phyloP scores from a whole-genome alignment of 495 filamentous ascomycete genomes.

The Staphylotrichum longicolle region DNA sequence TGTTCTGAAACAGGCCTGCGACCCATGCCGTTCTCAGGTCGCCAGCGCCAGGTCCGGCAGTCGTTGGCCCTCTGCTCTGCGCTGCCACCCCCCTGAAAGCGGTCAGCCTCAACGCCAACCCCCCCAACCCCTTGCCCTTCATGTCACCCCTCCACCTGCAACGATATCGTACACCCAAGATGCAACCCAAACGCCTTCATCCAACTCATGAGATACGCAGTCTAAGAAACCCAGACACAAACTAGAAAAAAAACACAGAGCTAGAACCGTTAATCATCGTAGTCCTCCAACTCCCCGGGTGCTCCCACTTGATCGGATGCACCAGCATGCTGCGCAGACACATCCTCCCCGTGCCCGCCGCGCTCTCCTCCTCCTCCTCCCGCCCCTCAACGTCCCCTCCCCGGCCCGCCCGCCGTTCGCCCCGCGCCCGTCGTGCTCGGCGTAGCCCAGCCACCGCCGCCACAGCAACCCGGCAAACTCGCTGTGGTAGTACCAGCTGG shows the following conservation, averaged over 20 bases:
- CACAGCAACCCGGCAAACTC: slow-evolving; percentile 80
- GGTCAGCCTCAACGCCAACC: neutral
- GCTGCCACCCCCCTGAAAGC: neutral
- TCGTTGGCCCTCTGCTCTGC: neutral
- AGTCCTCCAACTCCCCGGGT: slow-evolving; percentile 35
- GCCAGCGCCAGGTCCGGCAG: neutral
- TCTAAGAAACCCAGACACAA: too few relatives aligned
- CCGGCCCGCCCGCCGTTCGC: slow-evolving; percentile 68
- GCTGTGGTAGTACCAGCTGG: slow-evolving; percentile 93
- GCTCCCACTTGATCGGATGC: slow-evolving; percentile 81
- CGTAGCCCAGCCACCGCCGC: slow-evolving; percentile 84
- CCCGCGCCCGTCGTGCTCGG: slow-evolving; percentile 59
- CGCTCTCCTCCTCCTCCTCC: slow-evolving; percentile 64
- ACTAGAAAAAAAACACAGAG: too few relatives aligned
- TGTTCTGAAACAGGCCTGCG: neutral
- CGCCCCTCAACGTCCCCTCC: slow-evolving; percentile 53
- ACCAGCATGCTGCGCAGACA: slow-evolving; percentile 86
- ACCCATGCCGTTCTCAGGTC: slow-evolving; percentile 3
- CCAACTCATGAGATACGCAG: too few relatives aligned
- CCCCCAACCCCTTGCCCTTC: neutral
- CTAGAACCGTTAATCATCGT: neutral
- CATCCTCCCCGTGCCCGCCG: slow-evolving; percentile 66
- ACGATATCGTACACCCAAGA: too few relatives aligned
- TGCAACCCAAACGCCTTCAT: too few relatives aligned
- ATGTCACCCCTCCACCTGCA: too few relatives aligned